phyloP scores from a whole-genome alignment of 805 yeast genomes.

The Kodamaea restingae region DNA sequence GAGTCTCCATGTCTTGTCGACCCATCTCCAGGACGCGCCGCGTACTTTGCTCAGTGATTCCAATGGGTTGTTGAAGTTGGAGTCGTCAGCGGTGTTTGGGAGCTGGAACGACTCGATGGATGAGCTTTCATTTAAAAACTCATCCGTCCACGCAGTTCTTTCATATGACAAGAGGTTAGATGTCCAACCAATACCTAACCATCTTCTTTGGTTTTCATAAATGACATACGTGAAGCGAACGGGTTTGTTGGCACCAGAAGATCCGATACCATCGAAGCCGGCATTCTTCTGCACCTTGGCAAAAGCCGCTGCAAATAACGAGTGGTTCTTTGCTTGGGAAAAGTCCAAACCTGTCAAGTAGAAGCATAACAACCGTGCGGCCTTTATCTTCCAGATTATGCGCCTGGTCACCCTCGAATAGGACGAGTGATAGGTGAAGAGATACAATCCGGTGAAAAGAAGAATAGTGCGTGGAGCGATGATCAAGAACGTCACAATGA shows the following conservation, averaged over 20 bases:
- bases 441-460: slow-evolving; percentile 52
- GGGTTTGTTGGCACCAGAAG: slow-evolving; percentile 33
- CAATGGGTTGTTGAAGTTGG: slow-evolving; percentile 25
- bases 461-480: slow-evolving; percentile 68
- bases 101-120: slow-evolving; percentile 73
- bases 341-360: slow-evolving; percentile 87
- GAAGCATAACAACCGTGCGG: slow-evolving; percentile 67
- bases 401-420: slow-evolving; percentile 81
- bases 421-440: slow-evolving; percentile 81
- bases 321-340: slow-evolving; percentile 39
- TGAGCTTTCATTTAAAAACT: slow-evolving; percentile 80
- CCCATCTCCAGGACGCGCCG: slow-evolving; percentile 91
- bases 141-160: slow-evolving; percentile 96
- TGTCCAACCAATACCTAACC: slow-evolving; percentile 99
- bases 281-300: slow-evolving; percentile 45
- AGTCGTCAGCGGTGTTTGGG: slow-evolving; percentile 58
- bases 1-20: slow-evolving; percentile 86
- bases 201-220: slow-evolving; percentile 91
- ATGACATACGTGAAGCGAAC: slow-evolving; percentile 88
- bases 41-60: slow-evolving; percentile 38
- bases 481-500: slow-evolving; percentile 61
- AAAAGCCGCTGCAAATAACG: slow-evolving; percentile 52
- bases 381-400: slow-evolving; percentile 77
- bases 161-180: slow-evolving; percentile 86
- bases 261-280: slow-evolving; percentile 18